Base-by-base conservation (phyloP, 352 stramenopile genomes). In the Hyaloperonospora brassicae region DNA sequence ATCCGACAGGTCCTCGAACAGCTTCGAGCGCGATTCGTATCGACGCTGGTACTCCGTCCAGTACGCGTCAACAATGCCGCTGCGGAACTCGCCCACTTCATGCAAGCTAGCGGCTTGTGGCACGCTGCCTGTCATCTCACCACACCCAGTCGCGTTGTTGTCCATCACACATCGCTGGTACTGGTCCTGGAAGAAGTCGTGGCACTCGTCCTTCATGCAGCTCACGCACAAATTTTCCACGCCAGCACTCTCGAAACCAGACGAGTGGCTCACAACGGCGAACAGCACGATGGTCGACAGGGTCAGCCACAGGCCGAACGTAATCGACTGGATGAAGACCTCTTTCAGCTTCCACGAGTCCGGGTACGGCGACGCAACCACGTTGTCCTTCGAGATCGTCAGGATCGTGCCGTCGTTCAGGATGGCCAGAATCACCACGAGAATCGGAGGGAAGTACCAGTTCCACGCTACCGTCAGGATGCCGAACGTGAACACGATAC, bases 371-470 rank as follows among this genome's bases (percentile, higher is more conserved):
- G 70, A 83, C 21, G 77, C 68, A 41, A 70, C 70, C 51, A 86
- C 80, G 50, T 89, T 84, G 52, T 89, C 76, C 64, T 87, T 85
- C 14, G 80, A 84, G 55, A 89, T 89, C 21, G 80, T 87, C 64
- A 87, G 62, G 52, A 91, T 89, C 45, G 78, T 87, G 50, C 88
- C 82, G 59, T 96, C 86, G 77, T 97, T 96, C 50, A 96, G 57
- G 43, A 97, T 82, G 22, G 87, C 89, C 21, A 97, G 62, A 50
- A 97, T 84, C 52, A 97, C 89, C 17, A 97, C 76, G 49, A 93
- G 64, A 23, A 96, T 65, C 23, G 86, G 84, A 46, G 91, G 73
- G 51, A 97, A 88, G 61, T 89, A 86, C 72, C 84, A 95, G 62
- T 93, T 89, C 60, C 79, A 89, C 50, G 74, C 80, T 25, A 96